Evolutionary conservation across 805 yeast genomes (phyloP).

Genomic region (Starmerella khaoyaiensis): DNA sequence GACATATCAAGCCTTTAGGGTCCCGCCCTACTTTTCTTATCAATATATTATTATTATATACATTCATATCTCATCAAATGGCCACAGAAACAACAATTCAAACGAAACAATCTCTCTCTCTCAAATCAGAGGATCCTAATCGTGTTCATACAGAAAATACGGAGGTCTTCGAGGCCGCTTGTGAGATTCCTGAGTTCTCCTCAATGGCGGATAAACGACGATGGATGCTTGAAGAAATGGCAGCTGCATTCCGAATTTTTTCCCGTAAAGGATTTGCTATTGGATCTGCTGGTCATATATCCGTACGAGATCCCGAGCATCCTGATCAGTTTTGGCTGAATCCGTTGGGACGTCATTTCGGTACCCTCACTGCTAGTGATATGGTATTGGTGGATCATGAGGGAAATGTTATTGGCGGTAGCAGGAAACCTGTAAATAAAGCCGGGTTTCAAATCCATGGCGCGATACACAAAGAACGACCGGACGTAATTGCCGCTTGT

Average conservation of each 20-base stretch:
- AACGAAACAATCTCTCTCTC: not conserved
- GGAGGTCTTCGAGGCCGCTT: slow-evolving; percentile 5
- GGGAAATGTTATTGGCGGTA: slow-evolving; percentile 53
- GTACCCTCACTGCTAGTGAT: slow-evolving; percentile 44
- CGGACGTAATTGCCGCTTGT: slow-evolving; percentile 59
- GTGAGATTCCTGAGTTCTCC: slow-evolving; percentile 16
- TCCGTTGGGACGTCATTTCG: slow-evolving; percentile 71
- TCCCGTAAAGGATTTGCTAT: slow-evolving; percentile 66
- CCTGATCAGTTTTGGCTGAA: slow-evolving; percentile 81
- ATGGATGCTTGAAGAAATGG: slow-evolving; percentile 46
- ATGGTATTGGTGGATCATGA: slow-evolving; percentile 51
- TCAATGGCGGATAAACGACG: slow-evolving; percentile 18
- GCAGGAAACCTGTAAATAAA: slow-evolving; percentile 42
- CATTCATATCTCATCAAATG: not conserved
- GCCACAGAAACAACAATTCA: slow-evolving; percentile 2
- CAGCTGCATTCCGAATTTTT: slow-evolving; percentile 72
- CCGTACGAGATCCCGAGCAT: slow-evolving; percentile 70
- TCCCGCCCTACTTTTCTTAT: slow-evolving; percentile 1
- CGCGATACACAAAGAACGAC: slow-evolving; percentile 52
- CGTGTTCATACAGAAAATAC: slow-evolving; percentile 11
- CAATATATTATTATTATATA: not conserved
- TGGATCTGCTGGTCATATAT: slow-evolving; percentile 78
- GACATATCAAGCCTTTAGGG: too few species aligned
- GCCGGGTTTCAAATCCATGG: slow-evolving; percentile 65
- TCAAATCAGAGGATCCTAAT: not conserved